phyloP scores from a whole-genome alignment of 208 protist species.

The Novymonas esmeraldas region DNA sequence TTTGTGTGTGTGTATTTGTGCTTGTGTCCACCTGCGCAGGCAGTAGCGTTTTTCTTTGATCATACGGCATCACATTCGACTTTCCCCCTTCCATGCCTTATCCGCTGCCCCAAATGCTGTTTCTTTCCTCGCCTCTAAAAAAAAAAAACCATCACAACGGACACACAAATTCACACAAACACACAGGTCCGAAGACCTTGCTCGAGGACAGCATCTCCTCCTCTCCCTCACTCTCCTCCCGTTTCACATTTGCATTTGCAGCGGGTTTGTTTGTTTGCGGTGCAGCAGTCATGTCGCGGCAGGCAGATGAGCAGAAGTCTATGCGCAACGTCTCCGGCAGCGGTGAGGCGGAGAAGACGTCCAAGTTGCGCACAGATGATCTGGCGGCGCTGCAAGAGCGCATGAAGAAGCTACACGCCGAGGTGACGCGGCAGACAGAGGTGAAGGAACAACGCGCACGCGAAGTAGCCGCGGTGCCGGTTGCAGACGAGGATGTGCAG shows the following conservation, averaged over 20 bases:
- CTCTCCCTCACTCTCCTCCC: background rate
- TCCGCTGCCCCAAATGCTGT: too few species aligned
- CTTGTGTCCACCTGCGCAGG: too few species aligned
- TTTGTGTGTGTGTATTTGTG: too few species aligned
- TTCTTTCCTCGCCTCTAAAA: too few species aligned
- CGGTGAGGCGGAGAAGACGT: slow-evolving; percentile 61
- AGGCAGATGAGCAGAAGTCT: slow-evolving; percentile 73
- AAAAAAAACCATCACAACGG: too few species aligned
- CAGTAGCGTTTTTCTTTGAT: too few species aligned
- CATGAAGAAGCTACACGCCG: slow-evolving; percentile 68
- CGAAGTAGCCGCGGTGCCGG: slow-evolving; percentile 43
- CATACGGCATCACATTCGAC: too few species aligned
- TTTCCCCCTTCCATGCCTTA: too few species aligned
- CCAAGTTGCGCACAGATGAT: slow-evolving; percentile 74
- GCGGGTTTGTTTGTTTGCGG: background rate
- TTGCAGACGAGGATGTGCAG: slow-evolving; percentile 55
- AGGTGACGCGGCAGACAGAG: slow-evolving; percentile 65
- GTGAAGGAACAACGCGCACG: slow-evolving; percentile 57
- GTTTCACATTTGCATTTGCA: background rate
- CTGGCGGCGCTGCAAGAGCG: slow-evolving; percentile 65
- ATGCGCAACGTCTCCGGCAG: slow-evolving; percentile 74
- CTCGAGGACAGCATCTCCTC: background rate
- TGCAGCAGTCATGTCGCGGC: slow-evolving; percentile 49
- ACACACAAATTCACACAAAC: too few species aligned
- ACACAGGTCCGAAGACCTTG: too few species aligned